phyloP scores from a whole-genome alignment of 805 yeast genomes.

The Candida loeiensis region DNA sequence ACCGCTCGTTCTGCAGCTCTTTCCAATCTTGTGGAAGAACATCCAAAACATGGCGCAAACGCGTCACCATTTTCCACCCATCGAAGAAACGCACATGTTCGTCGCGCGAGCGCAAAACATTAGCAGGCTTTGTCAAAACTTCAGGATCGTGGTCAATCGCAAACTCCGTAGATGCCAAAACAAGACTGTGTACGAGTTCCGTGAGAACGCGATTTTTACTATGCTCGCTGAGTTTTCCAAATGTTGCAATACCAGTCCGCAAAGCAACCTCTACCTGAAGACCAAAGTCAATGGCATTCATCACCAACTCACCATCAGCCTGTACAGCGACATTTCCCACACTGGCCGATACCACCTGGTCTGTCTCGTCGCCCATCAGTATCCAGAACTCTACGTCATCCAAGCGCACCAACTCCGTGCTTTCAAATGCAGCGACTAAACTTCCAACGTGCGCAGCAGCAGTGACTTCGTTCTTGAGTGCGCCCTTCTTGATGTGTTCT shows the following conservation, averaged over 20 bases:
- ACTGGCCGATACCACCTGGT: slow-evolving; percentile 16
- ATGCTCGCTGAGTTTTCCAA: slow-evolving; percentile 15
- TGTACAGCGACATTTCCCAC: slow-evolving; percentile 18
- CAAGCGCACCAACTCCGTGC: slow-evolving; percentile 7
- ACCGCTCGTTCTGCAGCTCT: slow-evolving; percentile 23
- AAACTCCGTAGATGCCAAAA: slow-evolving; percentile 35
- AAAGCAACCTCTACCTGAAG: slow-evolving; percentile 11
- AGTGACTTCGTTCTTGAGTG: slow-evolving; percentile 10
- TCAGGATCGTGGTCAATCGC: slow-evolving; percentile 79
- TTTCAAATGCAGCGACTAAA: slow-evolving; percentile 5
- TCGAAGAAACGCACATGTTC: slow-evolving; percentile 77
- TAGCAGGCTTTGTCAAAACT: slow-evolving; percentile 85
- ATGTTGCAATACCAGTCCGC: slow-evolving; percentile 16
- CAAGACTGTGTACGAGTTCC: slow-evolving; percentile 40
- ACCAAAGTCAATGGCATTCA: slow-evolving; percentile 21
- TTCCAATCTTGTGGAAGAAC: slow-evolving; percentile 56
- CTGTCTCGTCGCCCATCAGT: slow-evolving; percentile 16
- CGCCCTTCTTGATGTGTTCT: slow-evolving; percentile 9
- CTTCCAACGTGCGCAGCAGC: slow-evolving; percentile 34
- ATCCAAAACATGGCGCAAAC: slow-evolving; percentile 70
- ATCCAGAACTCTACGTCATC: slow-evolving; percentile 38
- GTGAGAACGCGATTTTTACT: slow-evolving; percentile 14
- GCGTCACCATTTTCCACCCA: slow-evolving; percentile 82
- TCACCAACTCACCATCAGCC: slow-evolving; percentile 20
- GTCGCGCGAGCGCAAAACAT: slow-evolving; percentile 65